Conservation (phyloP, 2,329 filamentous ascomycete genomes). For the Neopestalotiopsis sp. region DNA sequence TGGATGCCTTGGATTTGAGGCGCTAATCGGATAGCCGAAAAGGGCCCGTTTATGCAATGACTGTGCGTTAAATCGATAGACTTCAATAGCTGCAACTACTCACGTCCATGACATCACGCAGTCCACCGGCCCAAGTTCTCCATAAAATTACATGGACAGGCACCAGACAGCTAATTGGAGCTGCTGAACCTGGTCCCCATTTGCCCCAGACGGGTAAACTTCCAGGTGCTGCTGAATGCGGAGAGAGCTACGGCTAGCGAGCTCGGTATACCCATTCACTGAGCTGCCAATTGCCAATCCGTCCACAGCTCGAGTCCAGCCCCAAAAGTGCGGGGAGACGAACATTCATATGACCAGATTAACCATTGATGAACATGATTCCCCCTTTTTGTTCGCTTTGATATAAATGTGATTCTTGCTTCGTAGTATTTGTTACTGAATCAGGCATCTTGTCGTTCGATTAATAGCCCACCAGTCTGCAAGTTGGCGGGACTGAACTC, state of each 20-base stretch:
- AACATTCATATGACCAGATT: neutral
- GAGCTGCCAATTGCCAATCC: neutral
- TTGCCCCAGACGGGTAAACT: conserved; percentile 15
- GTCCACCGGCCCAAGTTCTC: neutral
- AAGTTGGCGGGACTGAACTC: neutral
- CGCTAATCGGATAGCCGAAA: neutral
- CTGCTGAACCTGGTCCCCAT: neutral
- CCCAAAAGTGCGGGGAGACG: conserved; percentile 5
- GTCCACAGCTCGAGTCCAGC: neutral
- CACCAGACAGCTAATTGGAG: neutral
- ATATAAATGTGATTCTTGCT: neutral
- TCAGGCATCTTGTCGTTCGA: neutral
- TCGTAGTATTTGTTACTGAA: neutral
- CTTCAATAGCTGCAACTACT: neutral
- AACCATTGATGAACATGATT: neutral
- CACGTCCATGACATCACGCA: conserved; percentile 8
- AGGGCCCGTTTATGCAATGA: neutral
- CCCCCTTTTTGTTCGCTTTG: neutral
- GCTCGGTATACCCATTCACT: neutral
- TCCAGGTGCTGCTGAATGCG: conserved; percentile 25
- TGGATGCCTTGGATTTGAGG: conserved; percentile 11
- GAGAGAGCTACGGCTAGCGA: conserved; percentile 16
- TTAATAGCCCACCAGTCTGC: neutral
- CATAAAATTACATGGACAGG: neutral
- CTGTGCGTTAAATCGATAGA: neutral